Conservation (phyloP, 768 basidiomycete genomes). For the Boletus sp. region DNA sequence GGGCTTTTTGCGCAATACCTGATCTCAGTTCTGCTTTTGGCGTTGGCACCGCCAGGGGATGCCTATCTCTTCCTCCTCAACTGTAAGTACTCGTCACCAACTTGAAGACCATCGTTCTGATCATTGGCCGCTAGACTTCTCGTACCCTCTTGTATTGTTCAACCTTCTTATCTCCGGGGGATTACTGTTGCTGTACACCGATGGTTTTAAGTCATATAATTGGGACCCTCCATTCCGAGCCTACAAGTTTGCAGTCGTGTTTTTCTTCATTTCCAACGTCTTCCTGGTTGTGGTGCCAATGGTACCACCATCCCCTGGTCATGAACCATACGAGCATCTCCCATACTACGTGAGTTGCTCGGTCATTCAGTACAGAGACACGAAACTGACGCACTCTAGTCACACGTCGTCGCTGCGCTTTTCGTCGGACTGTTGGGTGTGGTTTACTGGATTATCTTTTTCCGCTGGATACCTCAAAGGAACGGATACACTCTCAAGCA, state of each 20-base stretch:
- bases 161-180: constrained; percentile 62
- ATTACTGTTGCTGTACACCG: constrained; percentile 57
- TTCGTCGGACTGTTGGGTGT: constrained; percentile 48
- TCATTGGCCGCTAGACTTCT: constrained; percentile 41
- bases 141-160: constrained; percentile 56
- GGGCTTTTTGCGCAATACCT: constrained; percentile 64
- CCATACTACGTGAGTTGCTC: constrained; percentile 63
- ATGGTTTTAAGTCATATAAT: constrained; percentile 38
- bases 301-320: constrained; percentile 55
- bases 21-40: constrained; percentile 52
- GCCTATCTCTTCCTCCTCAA: constrained; percentile 72
- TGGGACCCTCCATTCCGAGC: constrained; percentile 71
- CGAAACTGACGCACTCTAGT: constrained; percentile 30
- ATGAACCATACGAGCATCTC: constrained; percentile 51
- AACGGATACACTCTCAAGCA: constrained; percentile 50
- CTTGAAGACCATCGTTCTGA: neutral
- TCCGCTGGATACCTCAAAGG: constrained; percentile 47
- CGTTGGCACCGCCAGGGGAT: constrained; percentile 66
- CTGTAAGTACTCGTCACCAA: constrained; percentile 37
- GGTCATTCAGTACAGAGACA: neutral
- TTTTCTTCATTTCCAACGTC: constrained; percentile 65
- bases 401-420: constrained; percentile 49
- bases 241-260: constrained; percentile 43
- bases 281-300: constrained; percentile 64
- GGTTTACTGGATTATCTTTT: constrained; percentile 56